Conservation (phyloP, 1,284 basidiomycete species). For the Melampsora larici-populina region DNA sequence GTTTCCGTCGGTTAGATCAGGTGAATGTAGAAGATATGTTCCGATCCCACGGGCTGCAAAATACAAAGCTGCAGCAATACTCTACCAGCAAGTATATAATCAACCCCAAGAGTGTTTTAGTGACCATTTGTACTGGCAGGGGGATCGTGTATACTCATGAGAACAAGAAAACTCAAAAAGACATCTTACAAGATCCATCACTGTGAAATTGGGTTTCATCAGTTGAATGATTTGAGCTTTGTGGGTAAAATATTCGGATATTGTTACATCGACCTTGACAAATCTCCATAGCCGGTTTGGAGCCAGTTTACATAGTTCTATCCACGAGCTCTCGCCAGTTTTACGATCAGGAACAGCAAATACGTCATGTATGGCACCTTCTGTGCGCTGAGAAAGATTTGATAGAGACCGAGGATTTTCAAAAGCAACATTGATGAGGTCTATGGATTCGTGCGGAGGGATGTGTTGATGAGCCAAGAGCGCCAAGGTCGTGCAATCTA, state of each 20-base stretch:
- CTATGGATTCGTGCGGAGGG: conserved; percentile 73
- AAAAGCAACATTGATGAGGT: conserved; percentile 92
- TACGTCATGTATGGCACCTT: conserved; percentile 27
- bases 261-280: conserved; percentile 55
- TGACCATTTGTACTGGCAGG: conserved; percentile 47
- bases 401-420: conserved; percentile 75
- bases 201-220: conserved; percentile 52
- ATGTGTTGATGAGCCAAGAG: conserved; percentile 75
- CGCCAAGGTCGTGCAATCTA: conserved; percentile 83
- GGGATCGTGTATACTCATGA: conserved; percentile 34
- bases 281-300: conserved; percentile 83
- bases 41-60: conserved; percentile 83
- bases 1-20: too few relatives aligned
- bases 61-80: conserved; percentile 83
- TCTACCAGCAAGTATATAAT: conserved; percentile 58
- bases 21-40: conserved; percentile 45
- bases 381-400: conserved; percentile 10
- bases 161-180: too few relatives aligned
- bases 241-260: conserved; percentile 33
- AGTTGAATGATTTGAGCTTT: conserved; percentile 42
- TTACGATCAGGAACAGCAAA: conserved; percentile 78
- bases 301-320: conserved; percentile 69
- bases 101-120: too few relatives aligned
- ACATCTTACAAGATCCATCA: conserved; percentile 80
- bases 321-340: conserved; percentile 71